Evolutionary conservation across 108 stramenopile genomes (phyloP), one percentile per base, ranked within the genome.

Genomic region (Fragilariopsis cylindrus): DNA sequence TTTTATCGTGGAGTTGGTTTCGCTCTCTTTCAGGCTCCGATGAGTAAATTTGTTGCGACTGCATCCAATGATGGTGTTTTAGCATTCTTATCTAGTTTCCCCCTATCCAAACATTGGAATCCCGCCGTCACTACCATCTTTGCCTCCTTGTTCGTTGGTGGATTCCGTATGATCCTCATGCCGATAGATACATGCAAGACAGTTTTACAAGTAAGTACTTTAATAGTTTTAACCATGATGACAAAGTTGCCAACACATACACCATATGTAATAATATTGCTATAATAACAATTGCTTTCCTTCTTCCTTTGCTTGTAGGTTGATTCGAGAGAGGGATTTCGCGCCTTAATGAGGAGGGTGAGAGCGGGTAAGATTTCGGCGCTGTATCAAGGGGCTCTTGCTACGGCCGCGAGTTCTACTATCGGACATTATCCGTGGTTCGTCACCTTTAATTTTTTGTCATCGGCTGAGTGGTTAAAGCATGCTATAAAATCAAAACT

Each of bases 111-210:
- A 63, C 15, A 82, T 54, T 92, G 95, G 87, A 92, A 94, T 47
- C 84, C 95, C 4, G 94, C 84, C 48, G 49, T 87, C 19, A 83
- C 86, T 30, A 96, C 96, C 19, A 69, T 93, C 7, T 78, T 96
- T 19, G 92, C 90, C 21, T 80, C 84, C 52, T 11, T 94, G 11
- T 76, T 95, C 30, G 96, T 97, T 9, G 98, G 92, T 15, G 53
- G 86, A 21, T 96, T 87, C 73, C 80, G 97, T n/a, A 88, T 96
- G 48, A 11, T 90, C 5, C 83, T 97, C 18, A 94, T 93, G 91
- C 97, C 93, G 18, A 86, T 99, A 49, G 98, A 99, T 81, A 98
- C 97, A 0, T 94, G 89, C 81, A 99, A 99, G 77, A 97, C 96
- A 0, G 95, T 97, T n/a, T 83, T 99, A 45, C 97, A 98, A 78